Evolutionary conservation across 1,139 yeast species (phyloP).

Genomic region (Yamadazyma trypodendri): DNA sequence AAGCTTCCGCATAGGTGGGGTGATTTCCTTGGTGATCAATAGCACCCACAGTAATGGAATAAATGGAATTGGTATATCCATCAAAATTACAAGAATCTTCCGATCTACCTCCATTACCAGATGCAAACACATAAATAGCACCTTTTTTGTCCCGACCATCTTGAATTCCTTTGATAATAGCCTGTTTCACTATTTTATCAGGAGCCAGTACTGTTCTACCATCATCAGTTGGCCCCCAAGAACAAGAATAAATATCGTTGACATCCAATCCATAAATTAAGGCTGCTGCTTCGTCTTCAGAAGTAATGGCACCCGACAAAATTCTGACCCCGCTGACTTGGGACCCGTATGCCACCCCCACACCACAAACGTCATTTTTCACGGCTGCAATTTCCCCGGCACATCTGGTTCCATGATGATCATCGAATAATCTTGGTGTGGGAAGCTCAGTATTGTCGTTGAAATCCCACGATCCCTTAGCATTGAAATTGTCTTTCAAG

Average conservation of each 20-base stretch:
- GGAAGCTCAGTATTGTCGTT: slow-evolving; percentile 77
- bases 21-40: slow-evolving; percentile 82
- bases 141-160: slow-evolving; percentile 85
- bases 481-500: slow-evolving; percentile 65
- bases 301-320: slow-evolving; percentile 72
- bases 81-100: slow-evolving; percentile 96
- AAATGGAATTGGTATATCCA: slow-evolving; percentile 95
- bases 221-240: slow-evolving; percentile 98
- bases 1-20: slow-evolving; percentile 87
- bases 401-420: slow-evolving; percentile 95
- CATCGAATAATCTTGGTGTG: slow-evolving; percentile 76
- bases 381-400: slow-evolving; percentile 97
- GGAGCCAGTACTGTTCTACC: slow-evolving; percentile 88
- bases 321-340: slow-evolving; percentile 90
- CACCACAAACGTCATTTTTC: slow-evolving; percentile 84
- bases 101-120: slow-evolving; percentile 85
- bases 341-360: slow-evolving; percentile 89
- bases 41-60: slow-evolving; percentile 94
- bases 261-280: slow-evolving; percentile 74
- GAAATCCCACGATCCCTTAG: slow-evolving; percentile 86
- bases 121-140: slow-evolving; percentile 89
- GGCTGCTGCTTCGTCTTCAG: slow-evolving; percentile 90
- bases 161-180: slow-evolving; percentile 79
- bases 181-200: slow-evolving; percentile 70
- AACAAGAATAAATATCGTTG: slow-evolving; percentile 92